Evolutionary conservation across 225 moss, liverwort and hornwort species (phyloP), one percentile per base, ranked within the genome.

Genomic region (Marchantia polymorpha): DNA sequence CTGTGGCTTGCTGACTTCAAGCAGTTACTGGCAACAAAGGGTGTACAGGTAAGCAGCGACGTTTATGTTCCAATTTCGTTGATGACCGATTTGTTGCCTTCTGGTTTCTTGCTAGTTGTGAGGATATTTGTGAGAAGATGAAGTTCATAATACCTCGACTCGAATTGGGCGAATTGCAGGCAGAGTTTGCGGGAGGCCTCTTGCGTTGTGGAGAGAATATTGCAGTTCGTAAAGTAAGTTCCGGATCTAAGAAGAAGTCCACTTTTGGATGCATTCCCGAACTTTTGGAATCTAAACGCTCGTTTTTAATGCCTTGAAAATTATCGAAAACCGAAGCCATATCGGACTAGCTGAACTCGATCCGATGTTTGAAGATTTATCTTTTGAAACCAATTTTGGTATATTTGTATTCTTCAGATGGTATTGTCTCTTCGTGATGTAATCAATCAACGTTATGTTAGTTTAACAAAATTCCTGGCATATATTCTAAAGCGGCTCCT

Each of bases 1-100:
- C 90, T 99, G 76, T 89, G 92, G 73, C 93, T 99, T 68, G 93
- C 99, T 73, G 99, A 99, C 76, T 93, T 99, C 88, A 95, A 95
- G 85, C 99, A 99, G 74, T 90, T 99, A 76, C 85, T 99, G 78
- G 99, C 95, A 75, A 92, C 93, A 0, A 95, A 94, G 85, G 99
- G 99, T 86, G 90, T 99, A 79, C 99, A 92, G 92, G 95, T 95
- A 49, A 30, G 7, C 1, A 56, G 56, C 56, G 14, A 56, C 39
- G 39, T 39, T 39, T 39, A 2, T 39, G 39, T 39, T 39, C 39
- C 39, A 39, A 39, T 39, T n/a, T n/a, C n/a, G n/a, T n/a, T n/a
- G n/a, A n/a, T 17, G 29, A 27, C 10, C 54, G 74, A 29, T 1
- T 4, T 39, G 25, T 61, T 49, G 30, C 29, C 75, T 52, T 64